These are phyloP conservation scores for Platismatia glauca DNA, from an alignment of 495 filamentous ascomycete genomes.

Conservation along the genomic window DNA sequence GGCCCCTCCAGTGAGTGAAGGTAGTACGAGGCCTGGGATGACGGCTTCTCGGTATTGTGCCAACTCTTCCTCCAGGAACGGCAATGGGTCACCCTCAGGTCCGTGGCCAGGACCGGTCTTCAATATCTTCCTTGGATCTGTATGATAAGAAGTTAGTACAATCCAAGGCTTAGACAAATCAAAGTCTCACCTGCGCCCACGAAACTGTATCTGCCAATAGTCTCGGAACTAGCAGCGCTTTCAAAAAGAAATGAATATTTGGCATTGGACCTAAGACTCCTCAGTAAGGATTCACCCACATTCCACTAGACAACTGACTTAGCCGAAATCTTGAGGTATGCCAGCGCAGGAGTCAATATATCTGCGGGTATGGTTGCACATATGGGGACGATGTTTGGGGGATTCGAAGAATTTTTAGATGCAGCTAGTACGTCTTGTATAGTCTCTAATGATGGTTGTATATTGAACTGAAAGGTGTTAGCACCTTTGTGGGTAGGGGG, in stretches of 20 bases:
- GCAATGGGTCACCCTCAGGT: conserved; percentile 70
- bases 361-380: conserved; percentile 83
- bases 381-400: conserved; percentile 78
- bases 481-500: not conserved
- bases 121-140: conserved; percentile 74
- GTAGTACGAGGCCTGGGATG: conserved; percentile 70
- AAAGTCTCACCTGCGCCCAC: conserved; percentile 62
- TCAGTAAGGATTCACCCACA: not conserved
- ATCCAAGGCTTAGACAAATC: conserved; percentile 9
- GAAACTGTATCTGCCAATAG: conserved; percentile 88
- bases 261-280: conserved; percentile 9
- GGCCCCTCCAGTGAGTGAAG: conserved; percentile 80
- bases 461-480: conserved; percentile 15
- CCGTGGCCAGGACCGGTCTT: conserved; percentile 85
- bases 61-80: conserved; percentile 69
- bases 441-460: conserved; percentile 48
- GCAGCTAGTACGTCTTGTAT: conserved; percentile 46
- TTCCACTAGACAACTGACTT: conserved; percentile 43
- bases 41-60: conserved; percentile 64
- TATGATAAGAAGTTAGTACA: not conserved
- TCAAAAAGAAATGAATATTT: conserved; percentile 70
- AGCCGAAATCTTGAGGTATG: conserved; percentile 79
- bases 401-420: conserved; percentile 40
- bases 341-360: conserved; percentile 80
- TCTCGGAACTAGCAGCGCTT: conserved; percentile 83